These are phyloP conservation scores for Alternaria dauci DNA, from an alignment of 2,329 filamentous ascomycete genomes.

Conservation along the genomic window DNA sequence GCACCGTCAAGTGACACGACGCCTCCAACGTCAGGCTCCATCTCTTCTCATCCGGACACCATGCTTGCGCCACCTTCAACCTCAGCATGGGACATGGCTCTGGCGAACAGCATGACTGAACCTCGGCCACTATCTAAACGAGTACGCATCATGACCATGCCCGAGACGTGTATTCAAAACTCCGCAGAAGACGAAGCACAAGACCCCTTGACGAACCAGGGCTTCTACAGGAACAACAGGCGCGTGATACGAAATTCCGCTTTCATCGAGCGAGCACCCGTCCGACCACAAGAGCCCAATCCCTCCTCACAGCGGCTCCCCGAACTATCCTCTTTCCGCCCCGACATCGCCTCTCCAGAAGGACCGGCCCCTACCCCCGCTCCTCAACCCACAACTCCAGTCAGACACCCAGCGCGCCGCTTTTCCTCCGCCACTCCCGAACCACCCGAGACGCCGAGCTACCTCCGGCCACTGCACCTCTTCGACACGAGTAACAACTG, in stretches of 20 bases:
- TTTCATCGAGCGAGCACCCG: slow-evolving; percentile 18
- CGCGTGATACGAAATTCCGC: slow-evolving; percentile 5
- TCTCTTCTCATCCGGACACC: neutral
- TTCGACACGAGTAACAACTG: slow-evolving; percentile 24
- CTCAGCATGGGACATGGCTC: neutral
- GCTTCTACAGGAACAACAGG: slow-evolving; percentile 16
- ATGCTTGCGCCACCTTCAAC: neutral
- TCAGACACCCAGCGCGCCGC: slow-evolving; percentile 1
- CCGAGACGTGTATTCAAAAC: neutral
- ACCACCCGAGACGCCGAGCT: slow-evolving; percentile 30
- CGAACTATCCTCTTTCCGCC: slow-evolving; percentile 26
- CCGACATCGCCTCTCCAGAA: slow-evolving; percentile 9
- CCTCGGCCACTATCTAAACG: slow-evolving; percentile 19
- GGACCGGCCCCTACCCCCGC: slow-evolving; percentile 1
- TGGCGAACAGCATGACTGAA: neutral
- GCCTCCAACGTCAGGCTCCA: neutral
- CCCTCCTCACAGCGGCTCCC: neutral
- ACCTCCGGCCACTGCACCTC: slow-evolving; percentile 38
- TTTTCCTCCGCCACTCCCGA: slow-evolving; percentile 6
- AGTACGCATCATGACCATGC: slow-evolving; percentile 16
- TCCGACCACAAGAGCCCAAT: neutral
- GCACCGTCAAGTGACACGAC: slow-evolving; percentile 12
- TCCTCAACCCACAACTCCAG: neutral
- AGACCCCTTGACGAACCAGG: neutral
- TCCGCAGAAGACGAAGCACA: neutral